Base-by-base conservation (phyloP, 2,329 filamentous ascomycete genomes). In the Aspergillus piperis region DNA sequence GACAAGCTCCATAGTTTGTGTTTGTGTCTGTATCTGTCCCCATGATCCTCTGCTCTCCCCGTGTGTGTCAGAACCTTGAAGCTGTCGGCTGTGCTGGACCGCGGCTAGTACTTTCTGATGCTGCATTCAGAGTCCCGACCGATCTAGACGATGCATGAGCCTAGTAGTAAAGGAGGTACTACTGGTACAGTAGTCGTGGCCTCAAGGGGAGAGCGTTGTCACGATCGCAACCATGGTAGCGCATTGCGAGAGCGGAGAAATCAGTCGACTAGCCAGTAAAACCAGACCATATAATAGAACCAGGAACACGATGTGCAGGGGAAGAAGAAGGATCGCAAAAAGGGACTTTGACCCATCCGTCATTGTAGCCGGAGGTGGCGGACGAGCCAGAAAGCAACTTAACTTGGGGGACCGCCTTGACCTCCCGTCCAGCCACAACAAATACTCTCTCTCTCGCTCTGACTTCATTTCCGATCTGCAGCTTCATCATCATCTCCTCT, bases 401-500 rank as follows among this genome's bases (percentile, higher is more conserved):
- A 49, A 25, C 10, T 27, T n/a, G 13, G 8, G 25, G 23, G 15
- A n/a, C 19, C 27, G 58, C 59, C 48, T 53, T 55, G 60, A 53
- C 60, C 48, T 53, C 53, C 39, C 50, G 36, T 39, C 55, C 56
- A 57, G 47, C 41, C 60, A 52, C 54, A 42, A 38, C 47, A 30
- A 48, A 52, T 19, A 17, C 38, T 30, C 25, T 27, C 25, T 27
- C 25, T 27, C 25, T 27, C 25, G 25, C 25, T 27, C 50, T 61
- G 54, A 67, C 61, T 60, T 62, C 64, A 66, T 64, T 23, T 5
- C 47, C 25, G 47, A 50, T 50, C 47, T 50, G 47, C 47, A 55
- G 49, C 56, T 62, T 57, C 52, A 57, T 30, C 52, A 57, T 30
- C 54, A 57, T 44, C 55, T 56, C 48, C 51, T 61, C 60, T 61